phyloP scores from a whole-genome alignment of 495 filamentous ascomycete genomes.

The Penicillium paradoxum region DNA sequence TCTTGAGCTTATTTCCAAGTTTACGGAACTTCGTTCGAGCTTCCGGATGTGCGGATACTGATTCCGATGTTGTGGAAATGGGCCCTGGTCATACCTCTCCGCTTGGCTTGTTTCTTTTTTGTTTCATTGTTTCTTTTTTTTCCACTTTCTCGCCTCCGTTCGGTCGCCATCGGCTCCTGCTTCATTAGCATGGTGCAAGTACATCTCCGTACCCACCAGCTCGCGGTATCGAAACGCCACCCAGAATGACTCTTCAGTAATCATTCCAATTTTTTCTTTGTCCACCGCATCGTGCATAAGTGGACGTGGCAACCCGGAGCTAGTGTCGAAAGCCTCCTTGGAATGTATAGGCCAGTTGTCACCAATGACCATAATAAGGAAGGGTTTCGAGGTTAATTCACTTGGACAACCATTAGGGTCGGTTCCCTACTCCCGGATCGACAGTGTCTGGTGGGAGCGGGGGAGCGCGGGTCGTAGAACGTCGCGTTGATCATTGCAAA shows the following conservation, averaged over 20 bases:
- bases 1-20: slow-evolving; percentile 21
- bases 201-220: not conserved
- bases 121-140: not conserved
- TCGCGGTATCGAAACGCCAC: not conserved
- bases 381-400: not conserved
- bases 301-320: slow-evolving; percentile 5
- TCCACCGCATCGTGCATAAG: slow-evolving; percentile 3
- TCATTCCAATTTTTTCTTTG: not conserved
- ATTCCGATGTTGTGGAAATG: not conserved
- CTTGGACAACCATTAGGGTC: slow-evolving; percentile 16
- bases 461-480: slow-evolving; percentile 2
- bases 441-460: slow-evolving; percentile 10
- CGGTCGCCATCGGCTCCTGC: not conserved
- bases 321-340: not conserved
- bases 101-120: not conserved
- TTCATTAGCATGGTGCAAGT: not conserved
- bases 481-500: not conserved
- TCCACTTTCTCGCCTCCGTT: not conserved
- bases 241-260: not conserved
- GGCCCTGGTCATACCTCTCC: not conserved
- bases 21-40: not conserved
- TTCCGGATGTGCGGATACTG: not conserved
- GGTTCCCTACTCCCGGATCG: slow-evolving; percentile 21
- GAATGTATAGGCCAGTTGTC: not conserved
- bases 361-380: not conserved